Evolutionary conservation across 305 asterid species (phyloP), one percentile per base, ranked within the genome.

Genomic region (Fraxinus velutina): DNA sequence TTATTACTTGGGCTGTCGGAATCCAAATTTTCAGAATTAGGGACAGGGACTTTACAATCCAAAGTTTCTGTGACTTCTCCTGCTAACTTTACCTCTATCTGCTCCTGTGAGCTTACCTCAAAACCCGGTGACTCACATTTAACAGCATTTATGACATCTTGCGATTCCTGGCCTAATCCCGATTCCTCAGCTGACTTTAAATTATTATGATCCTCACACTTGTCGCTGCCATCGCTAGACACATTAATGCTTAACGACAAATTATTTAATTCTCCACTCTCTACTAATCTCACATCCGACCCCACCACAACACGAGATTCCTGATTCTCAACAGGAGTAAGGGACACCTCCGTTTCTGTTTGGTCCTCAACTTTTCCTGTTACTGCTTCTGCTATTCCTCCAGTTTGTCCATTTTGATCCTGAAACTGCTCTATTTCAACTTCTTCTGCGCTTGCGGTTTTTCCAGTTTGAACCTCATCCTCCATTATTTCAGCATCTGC

Each of bases 301-400:
- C 33, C 86, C 75, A 70, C 84, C 85, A 36, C 76, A 74, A 74
- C 80, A 75, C 78, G 78, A 80, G 85, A 70, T 73, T 80, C 90
- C 79, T 78, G 88, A 80, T 84, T 79, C 84, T 82, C 85, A 21
- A 44, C 79, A 52, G 60, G 70, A 47, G 29, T 75, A 29, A 55
- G 78, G 39, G 83, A 52, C 32, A 29, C 83, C 50, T 72, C 78
- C 6, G 36, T 30, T 50, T 32, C 39, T 71, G 39, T 81, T 75
- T 57, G 60, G 79, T 50, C 81, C 78, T 74, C 85, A 27, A 83
- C 81, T 79, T 80, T 79, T 62, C 83, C 34, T 77, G 50, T 66
- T 84, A 77, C 84, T 78, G 83, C 72, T 83, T 82, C 81, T 1
- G 76, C 78, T 68, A 1, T 71, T 24, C 66, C 76, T 72, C 75